Base-by-base conservation (phyloP, 2,329 filamentous ascomycete genomes). In the Aspergillus puulaauensis region DNA sequence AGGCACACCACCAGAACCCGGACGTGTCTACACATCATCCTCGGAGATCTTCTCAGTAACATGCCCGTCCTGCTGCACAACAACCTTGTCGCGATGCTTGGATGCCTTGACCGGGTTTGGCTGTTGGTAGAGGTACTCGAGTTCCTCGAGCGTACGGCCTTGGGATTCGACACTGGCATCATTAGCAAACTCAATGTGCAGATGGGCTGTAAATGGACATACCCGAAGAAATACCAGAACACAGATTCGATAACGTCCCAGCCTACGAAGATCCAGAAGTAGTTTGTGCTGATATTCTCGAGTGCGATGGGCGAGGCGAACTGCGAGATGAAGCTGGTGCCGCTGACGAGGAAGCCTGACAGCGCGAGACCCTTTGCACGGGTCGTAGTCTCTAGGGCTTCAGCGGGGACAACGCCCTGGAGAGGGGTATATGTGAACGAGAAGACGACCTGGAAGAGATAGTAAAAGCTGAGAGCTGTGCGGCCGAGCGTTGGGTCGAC, bases 351-450 rank as follows among this genome's bases (percentile, higher is more conserved):
- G 58, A 81, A 71, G n/a, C 73, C 75, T 1, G 75, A 79, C 3
- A 73, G 67, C 4, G 79, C 79, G 15, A 80, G 68, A 60, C 79
- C 79, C 69, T 81, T 81, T 57, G 79, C 77, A 52, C 79, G 76
- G 39, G 73, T 79, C 4, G 79, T 80, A 1, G 78, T 81, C 63
- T 80, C 79, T 33, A 82, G 71, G 3, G 78, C 77, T 59, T 82
- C 79, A 27, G 77, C 75, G 2, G 79, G 78, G 41, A 80, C 75
- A 44, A 80, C 76, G 56, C 75, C 78, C 60, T 82, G 79, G 12
- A 82, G 74, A 1, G 80, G 79, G 2, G 79, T 81, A 64, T 81
- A 81, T 41, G 78, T 79, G 61, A 81, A 81, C 3, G 79, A 80
- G 68, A 79, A 81, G 57, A 80, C 69, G 27, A 80, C 67, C 65